phyloP scores from a whole-genome alignment of 202 grass and related monocot genomes.

The Digitaria exilis region DNA sequence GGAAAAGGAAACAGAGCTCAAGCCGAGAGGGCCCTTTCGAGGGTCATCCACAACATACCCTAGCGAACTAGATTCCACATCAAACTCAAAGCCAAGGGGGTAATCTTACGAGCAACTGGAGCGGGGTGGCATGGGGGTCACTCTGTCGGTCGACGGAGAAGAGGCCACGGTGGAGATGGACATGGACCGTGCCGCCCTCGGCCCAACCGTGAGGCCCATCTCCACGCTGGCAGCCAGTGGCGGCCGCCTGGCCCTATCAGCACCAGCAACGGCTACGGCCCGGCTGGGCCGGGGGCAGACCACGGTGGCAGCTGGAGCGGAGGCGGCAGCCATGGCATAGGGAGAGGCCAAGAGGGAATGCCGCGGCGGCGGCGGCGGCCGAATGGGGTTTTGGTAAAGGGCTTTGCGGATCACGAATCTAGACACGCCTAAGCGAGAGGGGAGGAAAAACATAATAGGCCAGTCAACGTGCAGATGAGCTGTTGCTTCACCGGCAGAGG shows the following conservation, averaged over 20 bases:
- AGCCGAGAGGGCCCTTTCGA: neutral
- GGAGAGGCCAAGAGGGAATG: too few relatives aligned
- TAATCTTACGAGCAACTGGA: conserved; percentile 24
- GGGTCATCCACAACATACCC: neutral
- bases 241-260: neutral
- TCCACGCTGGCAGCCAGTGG: neutral
- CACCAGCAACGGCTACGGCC: neutral
- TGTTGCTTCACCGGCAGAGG: too few relatives aligned
- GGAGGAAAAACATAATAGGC: too few relatives aligned
- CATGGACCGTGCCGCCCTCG: conserved; percentile 1
- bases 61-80: neutral
- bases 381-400: too few relatives aligned
- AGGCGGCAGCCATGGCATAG: too few relatives aligned
- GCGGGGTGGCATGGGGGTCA: conserved; percentile 9
- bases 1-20: neutral
- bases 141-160: conserved; percentile 29
- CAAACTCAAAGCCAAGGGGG: too few relatives aligned
- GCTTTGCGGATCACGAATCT: too few relatives aligned
- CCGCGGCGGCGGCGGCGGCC: too few relatives aligned
- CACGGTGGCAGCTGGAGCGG: neutral
- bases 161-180: neutral
- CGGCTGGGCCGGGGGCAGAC: neutral
- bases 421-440: too few relatives aligned
- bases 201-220: neutral
- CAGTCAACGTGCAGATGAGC: too few relatives aligned